Evolutionary conservation across 2,329 filamentous ascomycete species (phyloP), one percentile per base, ranked within the genome.

Genomic region (Chrysoporthe deuterocubensis): DNA sequence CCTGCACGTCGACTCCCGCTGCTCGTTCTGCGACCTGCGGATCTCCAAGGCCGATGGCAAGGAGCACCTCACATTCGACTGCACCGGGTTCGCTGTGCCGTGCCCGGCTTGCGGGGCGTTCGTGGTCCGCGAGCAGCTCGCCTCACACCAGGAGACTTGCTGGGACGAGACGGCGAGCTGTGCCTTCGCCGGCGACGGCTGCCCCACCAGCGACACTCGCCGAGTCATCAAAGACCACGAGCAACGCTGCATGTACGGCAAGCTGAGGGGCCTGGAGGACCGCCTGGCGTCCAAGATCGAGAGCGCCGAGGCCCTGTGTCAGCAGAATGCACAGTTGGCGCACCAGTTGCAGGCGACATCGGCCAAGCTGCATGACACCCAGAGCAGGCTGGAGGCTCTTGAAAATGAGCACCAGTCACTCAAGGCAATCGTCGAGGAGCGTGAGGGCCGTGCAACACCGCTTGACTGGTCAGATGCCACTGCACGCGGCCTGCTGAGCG

Each of bases 1-100:
- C 32, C 78, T 80, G n/a, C 81, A 83, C 67, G 78, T 81, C 67
- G 76, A 81, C 70, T 80, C 80, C 8, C 74, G 79, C n/a, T 89
- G 87, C 68, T 75, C 80, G 54, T 76, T 82, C 52, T 89, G 87
- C 71, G 78, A 78, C 69, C 75, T 78, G 43, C 75, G 81, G 79
- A 81, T 58, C 79, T 2, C 16, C 21, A 61, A 61, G 26, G 43
- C 59, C 32, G 4, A 16, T 9, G 21, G 80, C 44, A 77, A 86
- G 74, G 80, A 81, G 6, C 75, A 80, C 4, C 87, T 89, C 66
- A 79, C 83, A 32, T 56, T 77, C 1, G 80, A 82, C 26, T 90
- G 84, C 62, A 76, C 76, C 4, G 79, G 83, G 66, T 74, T 74
- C 8, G 72, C 78, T 14, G 74, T 76, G 2, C 59, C 74, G 13